phyloP scores from a whole-genome alignment of 352 stramenopile genomes.

The Phytophthora capsici region DNA sequence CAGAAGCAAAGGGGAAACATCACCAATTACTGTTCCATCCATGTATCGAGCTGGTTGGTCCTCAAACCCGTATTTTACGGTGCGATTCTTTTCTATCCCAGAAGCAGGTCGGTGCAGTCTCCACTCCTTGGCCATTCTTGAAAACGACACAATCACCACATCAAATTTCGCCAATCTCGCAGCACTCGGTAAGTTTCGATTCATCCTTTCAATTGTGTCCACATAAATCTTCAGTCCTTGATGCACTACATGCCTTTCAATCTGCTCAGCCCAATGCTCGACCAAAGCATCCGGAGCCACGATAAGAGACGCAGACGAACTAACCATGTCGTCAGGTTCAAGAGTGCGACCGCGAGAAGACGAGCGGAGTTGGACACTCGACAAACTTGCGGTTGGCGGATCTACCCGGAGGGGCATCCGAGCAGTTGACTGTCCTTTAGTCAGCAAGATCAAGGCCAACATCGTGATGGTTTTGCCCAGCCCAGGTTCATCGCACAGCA shows the following conservation, averaged over 20 bases:
- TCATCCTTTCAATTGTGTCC: conserved; percentile 31
- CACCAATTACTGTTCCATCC: conserved; percentile 50
- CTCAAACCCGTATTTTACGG: conserved; percentile 63
- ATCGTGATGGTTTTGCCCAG: conserved; percentile 87
- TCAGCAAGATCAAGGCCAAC: conserved; percentile 76
- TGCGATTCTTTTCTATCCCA: conserved; percentile 46
- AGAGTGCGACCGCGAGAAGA: conserved; percentile 7
- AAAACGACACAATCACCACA: conserved; percentile 73
- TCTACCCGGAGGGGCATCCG: conserved; percentile 12
- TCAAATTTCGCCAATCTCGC: conserved; percentile 57
- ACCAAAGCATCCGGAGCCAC: conserved; percentile 69
- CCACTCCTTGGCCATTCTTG: conserved; percentile 65
- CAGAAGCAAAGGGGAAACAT: conserved; percentile 51
- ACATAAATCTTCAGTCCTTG: conserved; percentile 44
- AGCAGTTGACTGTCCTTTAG: conserved; percentile 52
- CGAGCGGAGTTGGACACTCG: conserved; percentile 20
- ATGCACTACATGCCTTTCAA: conserved; percentile 49
- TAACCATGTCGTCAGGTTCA: conserved; percentile 30
- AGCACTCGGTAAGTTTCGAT: conserved; percentile 34
- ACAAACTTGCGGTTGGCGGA: conserved; percentile 4
- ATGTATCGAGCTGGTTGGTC: conserved; percentile 47
- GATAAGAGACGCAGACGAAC: conserved; percentile 59
- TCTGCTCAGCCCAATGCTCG: conserved; percentile 77
- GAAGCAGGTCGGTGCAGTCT: conserved; percentile 56
- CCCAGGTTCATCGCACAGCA: conserved; percentile 81